phyloP scores from a whole-genome alignment of 169 alveolate species.

The Eimeria brunetti region DNA sequence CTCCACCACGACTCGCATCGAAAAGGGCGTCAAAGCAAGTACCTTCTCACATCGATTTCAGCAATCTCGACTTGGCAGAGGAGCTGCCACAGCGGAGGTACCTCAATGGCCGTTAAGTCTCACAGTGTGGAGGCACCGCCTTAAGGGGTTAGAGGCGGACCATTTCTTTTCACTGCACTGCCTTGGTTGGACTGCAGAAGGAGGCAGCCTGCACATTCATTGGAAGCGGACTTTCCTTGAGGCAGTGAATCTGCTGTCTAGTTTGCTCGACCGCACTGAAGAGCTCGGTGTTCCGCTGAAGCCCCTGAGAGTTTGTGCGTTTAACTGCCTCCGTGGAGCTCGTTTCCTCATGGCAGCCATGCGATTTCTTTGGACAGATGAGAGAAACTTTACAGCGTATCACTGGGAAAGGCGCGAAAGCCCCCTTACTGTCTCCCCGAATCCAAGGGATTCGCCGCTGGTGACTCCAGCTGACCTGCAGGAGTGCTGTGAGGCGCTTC shows the following conservation, averaged over 20 bases:
- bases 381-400: conserved; percentile 15
- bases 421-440: not conserved
- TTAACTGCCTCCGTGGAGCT: conserved; percentile 45
- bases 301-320: conserved; percentile 45
- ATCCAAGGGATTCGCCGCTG: not conserved
- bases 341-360: conserved; percentile 58
- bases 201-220: conserved; percentile 51
- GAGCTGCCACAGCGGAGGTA: conserved; percentile 59
- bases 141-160: conserved; percentile 46
- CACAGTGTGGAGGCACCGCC: conserved; percentile 66
- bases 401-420: conserved; percentile 57
- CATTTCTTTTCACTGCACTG: conserved; percentile 43
- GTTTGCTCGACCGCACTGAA: conserved; percentile 60
- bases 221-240: conserved; percentile 47
- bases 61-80: conserved; percentile 45
- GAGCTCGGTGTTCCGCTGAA: conserved; percentile 45
- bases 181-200: conserved; percentile 74
- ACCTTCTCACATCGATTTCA: not conserved
- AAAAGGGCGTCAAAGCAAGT: conserved; percentile 1
- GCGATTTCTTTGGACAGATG: conserved; percentile 49
- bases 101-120: conserved; percentile 35
- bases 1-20: not conserved
- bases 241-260: conserved; percentile 38
- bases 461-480: conserved; percentile 65
- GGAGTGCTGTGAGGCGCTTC: conserved; percentile 60